Evolutionary conservation across 768 basidiomycete genomes (phyloP), one percentile per base, ranked within the genome.

Genomic region (Phylloporus sp.): DNA sequence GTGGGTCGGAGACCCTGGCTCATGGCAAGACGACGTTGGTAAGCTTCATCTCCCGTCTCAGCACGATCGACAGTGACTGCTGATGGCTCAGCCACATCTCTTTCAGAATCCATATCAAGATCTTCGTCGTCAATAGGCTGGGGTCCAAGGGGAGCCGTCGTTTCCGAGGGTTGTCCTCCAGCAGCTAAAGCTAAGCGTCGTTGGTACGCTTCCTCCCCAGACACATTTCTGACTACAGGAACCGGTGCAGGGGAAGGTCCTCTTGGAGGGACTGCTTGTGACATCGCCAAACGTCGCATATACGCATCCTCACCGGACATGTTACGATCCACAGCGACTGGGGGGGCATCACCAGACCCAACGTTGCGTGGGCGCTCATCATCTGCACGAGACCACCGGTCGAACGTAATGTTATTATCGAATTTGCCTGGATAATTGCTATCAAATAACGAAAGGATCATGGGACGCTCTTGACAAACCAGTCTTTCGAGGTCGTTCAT

Each of bases 271-370:
- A 52, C 51, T 22, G 53, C 70, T 18, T 67, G 64, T 5, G 88
- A 88, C 78, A 91, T 74, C 8, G 88, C 86, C 16, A 90, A 74
- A 22, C 90, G 82, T 27, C 87, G 84, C 60, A 84, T 82, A 63
- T 85, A 92, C 5, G 87, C 89, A 60, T 90, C 90, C 46, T 91
- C 89, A 9, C 89, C 90, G 2, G 85, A 82, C 55, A 88, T 68
- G 31, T 68, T 72, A 24, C 72, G 70, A 38, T 80, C 76, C 4
- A 79, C 64, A 6, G 71, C 56, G 3, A 69, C 69, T n/a, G 76
- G 65, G 3, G 77, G 41, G 8, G 42, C n/a, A 20, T 61, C 47
- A 12, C 38, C 22, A 31, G 42, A 62, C 28, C 62, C 62, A 36
- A 57, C 54, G 24, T 59, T 62, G 45, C 65, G 68, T 32, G 67